A percentile compares a stretch with the other conserved stretches of the same genome.
Evolutionary conservation across 805 yeast genomes (phyloP).

Genomic region (Saturnispora ahearnii): DNA sequence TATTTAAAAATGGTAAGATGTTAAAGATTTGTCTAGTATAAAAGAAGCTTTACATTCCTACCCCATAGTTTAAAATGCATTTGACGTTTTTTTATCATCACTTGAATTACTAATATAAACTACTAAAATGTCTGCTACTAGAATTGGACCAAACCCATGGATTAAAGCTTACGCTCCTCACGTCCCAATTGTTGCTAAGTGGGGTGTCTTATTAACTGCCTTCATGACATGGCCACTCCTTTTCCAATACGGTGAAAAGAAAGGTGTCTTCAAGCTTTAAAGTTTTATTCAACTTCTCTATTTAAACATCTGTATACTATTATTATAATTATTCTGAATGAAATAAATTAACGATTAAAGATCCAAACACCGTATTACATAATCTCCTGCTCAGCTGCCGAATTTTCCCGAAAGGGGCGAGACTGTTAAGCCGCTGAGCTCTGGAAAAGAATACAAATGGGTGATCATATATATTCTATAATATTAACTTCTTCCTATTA

Average conservation of each 20-base stretch:
- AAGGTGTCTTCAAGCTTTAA: constrained; percentile 20
- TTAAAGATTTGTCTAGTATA: not conserved
- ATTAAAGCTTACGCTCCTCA: constrained; percentile 19
- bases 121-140: constrained; percentile 16
- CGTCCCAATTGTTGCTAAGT: constrained; percentile 20
- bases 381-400: no score
- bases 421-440: no score
- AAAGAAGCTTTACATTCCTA: not conserved
- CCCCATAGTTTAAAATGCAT: not conserved
- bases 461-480: no score
- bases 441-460: no score
- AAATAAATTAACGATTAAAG: not conserved
- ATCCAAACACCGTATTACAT: no score
- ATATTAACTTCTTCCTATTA: no score
- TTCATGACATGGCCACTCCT: constrained; percentile 28
- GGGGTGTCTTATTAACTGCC: constrained; percentile 21
- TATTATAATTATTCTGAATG: not conserved
- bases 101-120: not conserved
- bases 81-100: no score
- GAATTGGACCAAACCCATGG: constrained; percentile 29
- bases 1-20: not conserved
- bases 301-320: not conserved
- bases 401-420: no score
- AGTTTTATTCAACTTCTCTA: not conserved
- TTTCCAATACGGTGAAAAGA: constrained; percentile 16